phyloP scores from a whole-genome alignment of 2,329 filamentous ascomycete genomes.

The Phyllosticta paracitricarpa region DNA sequence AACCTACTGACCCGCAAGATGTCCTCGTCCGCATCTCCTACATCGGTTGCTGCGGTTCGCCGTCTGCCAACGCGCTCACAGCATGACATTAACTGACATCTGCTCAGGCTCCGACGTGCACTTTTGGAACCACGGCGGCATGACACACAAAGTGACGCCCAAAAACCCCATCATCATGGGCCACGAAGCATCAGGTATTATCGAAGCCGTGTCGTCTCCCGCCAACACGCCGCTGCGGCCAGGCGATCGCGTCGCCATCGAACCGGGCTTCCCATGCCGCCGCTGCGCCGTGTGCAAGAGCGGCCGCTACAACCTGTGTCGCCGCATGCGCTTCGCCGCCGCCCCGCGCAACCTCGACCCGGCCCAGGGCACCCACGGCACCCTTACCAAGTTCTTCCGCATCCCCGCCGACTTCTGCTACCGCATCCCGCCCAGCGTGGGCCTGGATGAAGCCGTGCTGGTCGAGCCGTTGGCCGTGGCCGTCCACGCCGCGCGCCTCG shows the following conservation, averaged over 20 bases:
- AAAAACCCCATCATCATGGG: slow-evolving; percentile 7
- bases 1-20: slow-evolving; percentile 27
- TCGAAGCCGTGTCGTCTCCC: background rate
- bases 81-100: background rate
- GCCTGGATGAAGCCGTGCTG: slow-evolving; percentile 11
- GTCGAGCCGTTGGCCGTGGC: slow-evolving; percentile 11
- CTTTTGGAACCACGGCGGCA: slow-evolving; percentile 10
- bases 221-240: background rate
- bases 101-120: slow-evolving; percentile 4
- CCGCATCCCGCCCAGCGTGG: slow-evolving; percentile 1
- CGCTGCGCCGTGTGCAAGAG: slow-evolving; percentile 8
- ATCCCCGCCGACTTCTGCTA: slow-evolving; percentile 13
- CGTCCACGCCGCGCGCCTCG: background rate
- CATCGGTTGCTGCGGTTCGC: slow-evolving; percentile 31
- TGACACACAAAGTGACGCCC: slow-evolving; percentile 5
- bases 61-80: slow-evolving; percentile 7
- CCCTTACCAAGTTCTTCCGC: slow-evolving; percentile 10
- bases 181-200: slow-evolving; percentile 7
- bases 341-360: slow-evolving; percentile 44
- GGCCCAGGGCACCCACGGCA: slow-evolving; percentile 2
- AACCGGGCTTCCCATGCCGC: slow-evolving; percentile 9
- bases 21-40: slow-evolving; percentile 36
- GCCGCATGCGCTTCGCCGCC: slow-evolving; percentile 73
- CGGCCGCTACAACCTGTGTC: slow-evolving; percentile 77
- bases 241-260: slow-evolving; percentile 6